Evolutionary conservation across 2,329 filamentous ascomycete genomes (phyloP).

Genomic region (Capronia americana): DNA sequence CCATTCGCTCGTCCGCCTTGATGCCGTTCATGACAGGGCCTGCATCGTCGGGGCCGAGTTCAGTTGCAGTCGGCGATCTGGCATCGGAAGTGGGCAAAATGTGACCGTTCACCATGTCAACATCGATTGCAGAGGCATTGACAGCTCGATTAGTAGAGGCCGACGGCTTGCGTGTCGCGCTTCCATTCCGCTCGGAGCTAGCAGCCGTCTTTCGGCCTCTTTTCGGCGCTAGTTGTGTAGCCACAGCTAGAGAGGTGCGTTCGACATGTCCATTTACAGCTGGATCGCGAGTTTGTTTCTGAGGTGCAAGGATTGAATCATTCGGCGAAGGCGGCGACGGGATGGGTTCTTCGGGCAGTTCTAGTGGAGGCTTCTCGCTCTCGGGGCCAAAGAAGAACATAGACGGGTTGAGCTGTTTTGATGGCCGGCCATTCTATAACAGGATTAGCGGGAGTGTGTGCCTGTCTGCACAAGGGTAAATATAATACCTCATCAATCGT

Average conservation of each 20-base stretch:
- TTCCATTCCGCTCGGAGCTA: conserved; percentile 44
- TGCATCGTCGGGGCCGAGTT: conserved; percentile 50
- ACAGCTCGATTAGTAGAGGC: conserved; percentile 44
- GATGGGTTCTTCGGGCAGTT: conserved; percentile 40
- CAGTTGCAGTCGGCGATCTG: conserved; percentile 38
- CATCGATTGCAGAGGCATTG: conserved; percentile 32
- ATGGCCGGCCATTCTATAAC: conserved; percentile 38
- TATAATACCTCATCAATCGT: conserved; percentile 54
- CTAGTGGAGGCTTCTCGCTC: conserved; percentile 42
- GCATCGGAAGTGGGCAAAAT: conserved; percentile 28
- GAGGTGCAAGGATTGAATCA: conserved; percentile 38
- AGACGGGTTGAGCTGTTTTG: conserved; percentile 44
- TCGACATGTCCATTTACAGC: conserved; percentile 48
- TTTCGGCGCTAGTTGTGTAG: conserved; percentile 43
- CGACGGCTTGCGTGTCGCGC: conserved; percentile 41
- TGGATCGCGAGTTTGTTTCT: conserved; percentile 46
- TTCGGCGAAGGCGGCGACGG: conserved; percentile 41
- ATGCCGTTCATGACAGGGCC: conserved; percentile 38
- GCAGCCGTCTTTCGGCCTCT: conserved; percentile 41
- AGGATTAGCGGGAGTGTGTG: conserved; percentile 29
- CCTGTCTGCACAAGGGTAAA: neutral
- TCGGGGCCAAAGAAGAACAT: conserved; percentile 57
- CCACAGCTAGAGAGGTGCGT: conserved; percentile 4
- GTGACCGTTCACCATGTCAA: conserved; percentile 39
- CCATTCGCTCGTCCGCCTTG: conserved; percentile 43